Percentiles rank a stretch among this genome's conserved stretches.
phyloP scores from a whole-genome alignment of 495 filamentous ascomycete species.

The Aspergillus sclerotioniger region DNA sequence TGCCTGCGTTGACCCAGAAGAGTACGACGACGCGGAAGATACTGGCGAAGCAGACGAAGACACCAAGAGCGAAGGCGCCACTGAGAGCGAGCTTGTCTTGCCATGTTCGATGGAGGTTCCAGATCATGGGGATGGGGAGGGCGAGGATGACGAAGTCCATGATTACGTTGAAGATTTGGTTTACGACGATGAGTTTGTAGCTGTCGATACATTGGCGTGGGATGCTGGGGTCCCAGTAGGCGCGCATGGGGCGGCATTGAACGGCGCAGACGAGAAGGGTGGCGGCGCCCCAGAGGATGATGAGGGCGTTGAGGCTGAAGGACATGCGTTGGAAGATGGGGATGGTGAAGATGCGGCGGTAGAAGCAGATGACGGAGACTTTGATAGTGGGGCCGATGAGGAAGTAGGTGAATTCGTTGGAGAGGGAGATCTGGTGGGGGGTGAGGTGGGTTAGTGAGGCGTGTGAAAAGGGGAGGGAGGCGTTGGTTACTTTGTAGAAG shows the following conservation, averaged over 20 bases:
- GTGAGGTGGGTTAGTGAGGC: constrained; percentile 2
- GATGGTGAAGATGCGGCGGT: constrained; percentile 45
- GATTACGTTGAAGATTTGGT: constrained; percentile 43
- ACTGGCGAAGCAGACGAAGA: constrained; percentile 48
- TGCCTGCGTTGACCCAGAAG: constrained; percentile 47
- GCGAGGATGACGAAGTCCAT: constrained; percentile 45
- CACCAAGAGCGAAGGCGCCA: constrained; percentile 47
- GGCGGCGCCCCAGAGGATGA: constrained; percentile 33
- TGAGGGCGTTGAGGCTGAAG: constrained; percentile 32
- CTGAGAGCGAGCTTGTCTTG: constrained; percentile 49
- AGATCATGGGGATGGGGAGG: constrained; percentile 45
- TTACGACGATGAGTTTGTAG: constrained; percentile 40
- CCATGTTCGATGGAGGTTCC: constrained; percentile 39
- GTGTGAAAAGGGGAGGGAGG: background rate
- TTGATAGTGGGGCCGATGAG: constrained; percentile 41
- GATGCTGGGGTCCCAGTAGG: constrained; percentile 42
- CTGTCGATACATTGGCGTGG: constrained; percentile 36
- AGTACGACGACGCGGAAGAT: constrained; percentile 57
- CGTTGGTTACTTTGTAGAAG: constrained; percentile 35
- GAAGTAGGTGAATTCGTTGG: constrained; percentile 47
- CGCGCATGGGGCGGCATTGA: constrained; percentile 41
- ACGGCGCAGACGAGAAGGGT: constrained; percentile 41
- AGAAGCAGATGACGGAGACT: constrained; percentile 47
- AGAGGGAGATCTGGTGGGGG: constrained; percentile 40
- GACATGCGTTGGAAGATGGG: constrained; percentile 33